Evolutionary conservation across 768 basidiomycete species (phyloP), one percentile per base, ranked within the genome.

Genomic region (Termitomyces sp.): DNA sequence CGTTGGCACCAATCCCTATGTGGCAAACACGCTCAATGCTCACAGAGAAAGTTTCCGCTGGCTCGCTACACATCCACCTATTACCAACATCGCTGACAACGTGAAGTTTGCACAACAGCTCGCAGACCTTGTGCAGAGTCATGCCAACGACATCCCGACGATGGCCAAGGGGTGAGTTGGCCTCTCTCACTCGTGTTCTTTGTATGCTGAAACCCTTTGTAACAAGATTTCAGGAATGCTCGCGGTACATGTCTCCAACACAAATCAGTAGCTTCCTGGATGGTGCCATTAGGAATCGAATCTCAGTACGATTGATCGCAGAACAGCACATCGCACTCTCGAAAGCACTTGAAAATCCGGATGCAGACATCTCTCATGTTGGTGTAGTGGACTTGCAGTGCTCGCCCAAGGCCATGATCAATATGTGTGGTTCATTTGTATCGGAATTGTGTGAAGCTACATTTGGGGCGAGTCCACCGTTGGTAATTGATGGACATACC

Each of bases 261-360:
- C 85, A 90, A 64, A 88, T 93, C 63, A 87, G 82, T 72, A 77
- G 78, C 56, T 95, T 95, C 68, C 75, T 95, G 26, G 89, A 95
- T 68, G 84, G 85, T 43, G 86, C 91, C 40, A 94, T 95, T 64
- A 86, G 87, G 27, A 93, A 86, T 66, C 88, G 93, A 55, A 93
- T 95, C 56, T 91, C 91, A 39, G 85, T 95, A 30, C 86, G 93
- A 34, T 76, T 95, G 56, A 90, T 95, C 59, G 93, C 92, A 39
- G 93, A 95, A 69, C 93, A 95, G 65, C 93, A 95, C 69, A 90
- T 95, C 37, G 85, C 91, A 9, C 78, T 95, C 43, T 89, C 93
- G 1, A 84, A 83, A 56, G 86, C 86, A 1, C 68, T 93, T 57
- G 74, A 79, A 46, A 72, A 76, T 36, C 74, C 77, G 27, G 63